Conservation (phyloP, 371 early-diverging fungal genomes). For the Mucor indicus region DNA sequence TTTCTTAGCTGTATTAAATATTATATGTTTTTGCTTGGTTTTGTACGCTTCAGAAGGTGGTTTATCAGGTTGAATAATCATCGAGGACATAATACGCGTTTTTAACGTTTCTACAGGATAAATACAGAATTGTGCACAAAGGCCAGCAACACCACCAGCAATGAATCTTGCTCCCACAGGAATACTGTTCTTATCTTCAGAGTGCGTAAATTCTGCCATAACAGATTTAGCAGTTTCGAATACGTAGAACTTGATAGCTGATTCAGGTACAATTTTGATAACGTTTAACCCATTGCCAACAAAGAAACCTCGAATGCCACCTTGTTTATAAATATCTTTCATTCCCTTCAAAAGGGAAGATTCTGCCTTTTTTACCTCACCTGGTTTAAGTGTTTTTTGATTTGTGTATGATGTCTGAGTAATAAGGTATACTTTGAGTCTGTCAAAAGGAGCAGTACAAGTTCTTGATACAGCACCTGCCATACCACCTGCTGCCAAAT, state of each 20-base stretch:
- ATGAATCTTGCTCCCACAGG: slow-evolving; percentile 66
- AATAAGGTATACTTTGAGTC: slow-evolving; percentile 75
- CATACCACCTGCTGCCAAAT: slow-evolving; percentile 74
- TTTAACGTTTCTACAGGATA: slow-evolving; percentile 83
- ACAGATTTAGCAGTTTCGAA: slow-evolving; percentile 67
- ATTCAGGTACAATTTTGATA: slow-evolving; percentile 80
- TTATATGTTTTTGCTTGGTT: slow-evolving; percentile 19
- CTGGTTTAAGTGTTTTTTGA: background rate
- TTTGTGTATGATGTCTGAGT: slow-evolving; percentile 41
- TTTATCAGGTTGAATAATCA: slow-evolving; percentile 6
- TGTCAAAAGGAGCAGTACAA: slow-evolving; percentile 81
- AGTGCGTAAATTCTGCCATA: slow-evolving; percentile 46
- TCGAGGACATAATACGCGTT: slow-evolving; percentile 69
- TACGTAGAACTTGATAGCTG: slow-evolving; percentile 73
- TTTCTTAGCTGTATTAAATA: slow-evolving; percentile 46
- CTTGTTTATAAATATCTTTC: slow-evolving; percentile 55
- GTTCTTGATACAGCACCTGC: slow-evolving; percentile 80
- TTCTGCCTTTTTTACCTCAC: slow-evolving; percentile 6
- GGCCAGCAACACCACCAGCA: slow-evolving; percentile 81
- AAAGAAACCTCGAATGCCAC: slow-evolving; percentile 70
- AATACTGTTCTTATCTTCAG: slow-evolving; percentile 53
- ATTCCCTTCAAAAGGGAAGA: slow-evolving; percentile 31
- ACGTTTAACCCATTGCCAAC: slow-evolving; percentile 82
- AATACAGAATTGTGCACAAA: slow-evolving; percentile 72
- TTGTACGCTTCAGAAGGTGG: background rate